Conservation (phyloP, 2,329 filamentous ascomycete species). For the Alternaria sp. region DNA sequence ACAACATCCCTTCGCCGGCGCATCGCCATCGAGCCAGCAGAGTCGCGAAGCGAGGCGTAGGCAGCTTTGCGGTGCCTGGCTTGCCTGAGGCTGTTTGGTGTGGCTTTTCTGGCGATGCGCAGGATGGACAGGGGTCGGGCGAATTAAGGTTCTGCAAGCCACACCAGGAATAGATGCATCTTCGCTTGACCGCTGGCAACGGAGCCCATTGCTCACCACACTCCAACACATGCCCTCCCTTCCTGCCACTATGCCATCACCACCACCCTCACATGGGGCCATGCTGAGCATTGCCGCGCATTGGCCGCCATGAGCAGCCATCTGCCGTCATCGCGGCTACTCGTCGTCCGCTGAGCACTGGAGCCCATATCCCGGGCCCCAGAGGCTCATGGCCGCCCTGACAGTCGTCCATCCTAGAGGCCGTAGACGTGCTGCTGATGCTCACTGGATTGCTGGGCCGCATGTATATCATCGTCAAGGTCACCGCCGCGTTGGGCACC, state of each 20-base stretch:
- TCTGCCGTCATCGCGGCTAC: conserved; percentile 29
- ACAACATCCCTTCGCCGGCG: conserved; percentile 22
- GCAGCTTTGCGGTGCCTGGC: conserved; percentile 30
- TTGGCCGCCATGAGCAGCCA: conserved; percentile 33
- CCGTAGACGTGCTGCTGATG: conserved; percentile 34
- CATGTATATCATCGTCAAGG: conserved; percentile 35
- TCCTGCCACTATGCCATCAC: conserved; percentile 28
- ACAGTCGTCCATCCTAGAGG: conserved; percentile 25
- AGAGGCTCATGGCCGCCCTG: conserved; percentile 28
- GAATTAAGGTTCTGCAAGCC: conserved; percentile 49
- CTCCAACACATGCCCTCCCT: conserved; percentile 33
- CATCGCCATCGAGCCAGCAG: conserved; percentile 15
- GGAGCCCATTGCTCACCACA: conserved; percentile 41
- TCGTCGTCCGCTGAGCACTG: conserved; percentile 20
- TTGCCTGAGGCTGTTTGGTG: conserved; percentile 26
- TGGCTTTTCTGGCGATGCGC: conserved; percentile 38
- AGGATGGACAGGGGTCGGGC: conserved; percentile 34
- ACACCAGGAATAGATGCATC: conserved; percentile 47
- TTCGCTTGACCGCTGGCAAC: conserved; percentile 31
- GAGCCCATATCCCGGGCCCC: conserved; percentile 18
- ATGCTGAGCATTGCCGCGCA: conserved; percentile 32
- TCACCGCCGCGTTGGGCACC: conserved; percentile 33
- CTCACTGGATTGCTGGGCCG: conserved; percentile 23
- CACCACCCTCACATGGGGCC: conserved; percentile 25
- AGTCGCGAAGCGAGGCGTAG: background rate